Evolutionary conservation across 2,329 filamentous ascomycete genomes (phyloP), one percentile per base, ranked within the genome.

Genomic region (Pezicula carpinea): DNA sequence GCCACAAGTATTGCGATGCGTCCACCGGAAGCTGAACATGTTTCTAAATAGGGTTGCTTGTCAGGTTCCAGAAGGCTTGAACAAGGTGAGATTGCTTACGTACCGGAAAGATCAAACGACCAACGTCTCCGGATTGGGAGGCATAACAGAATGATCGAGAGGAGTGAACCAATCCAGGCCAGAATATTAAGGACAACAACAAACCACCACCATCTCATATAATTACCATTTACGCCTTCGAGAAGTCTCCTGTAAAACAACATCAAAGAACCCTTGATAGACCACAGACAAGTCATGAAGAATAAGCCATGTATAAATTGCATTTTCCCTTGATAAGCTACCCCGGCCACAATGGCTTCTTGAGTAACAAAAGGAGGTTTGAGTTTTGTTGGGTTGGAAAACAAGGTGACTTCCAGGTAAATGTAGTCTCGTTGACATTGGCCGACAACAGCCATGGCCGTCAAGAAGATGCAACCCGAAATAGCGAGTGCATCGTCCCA

Each of bases 271-370:
- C 43, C 53, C 36, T 60, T 59, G 38, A 59, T 51, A 5, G 23
- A 36, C 58, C 58, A 59, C 10, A 59, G 42, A 39, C 54, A 58
- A 11, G 43, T 52, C 53, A 53, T 59, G 39, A 58, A 59, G 6
- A 58, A 10, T 1, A 59, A n/a, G 2, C 51, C 56, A 18, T 49
- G 50, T 11, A 51, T 46, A 39, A 58, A 58, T 35, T 59, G 58
- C 32, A 38, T 6, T 26, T 26, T 26, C 23, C 7, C 7, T 6
- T 26, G 3, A 6, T 26, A 4, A 2, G 6, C 6, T 26, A 26
- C 6, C 23, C 23, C 23, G 7, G 23, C 23, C 23, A 8, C 23
- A 26, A 26, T 6, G 3, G 23, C 23, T 26, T 26, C 23, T 26
- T 26, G 7, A 10, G 23, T 26, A 6, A 10, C 11, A 26, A 26